Evolutionary conservation across 2,329 filamentous ascomycete species (phyloP).

Genomic region (Meredithiella fracta): DNA sequence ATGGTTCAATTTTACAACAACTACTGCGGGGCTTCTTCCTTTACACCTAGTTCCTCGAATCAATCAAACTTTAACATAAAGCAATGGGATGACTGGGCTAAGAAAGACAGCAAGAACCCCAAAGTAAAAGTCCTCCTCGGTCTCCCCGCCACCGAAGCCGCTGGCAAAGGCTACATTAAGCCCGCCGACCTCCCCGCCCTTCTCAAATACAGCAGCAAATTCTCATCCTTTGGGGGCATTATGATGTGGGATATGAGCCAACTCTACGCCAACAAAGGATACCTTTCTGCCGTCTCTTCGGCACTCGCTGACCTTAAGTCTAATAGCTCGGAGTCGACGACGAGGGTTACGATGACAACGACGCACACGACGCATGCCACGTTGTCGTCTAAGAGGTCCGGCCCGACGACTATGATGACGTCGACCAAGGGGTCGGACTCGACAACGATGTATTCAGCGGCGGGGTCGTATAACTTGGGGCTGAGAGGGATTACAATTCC

Average conservation of each 20-base stretch:
- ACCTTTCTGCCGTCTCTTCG: constrained; percentile 29
- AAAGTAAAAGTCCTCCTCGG: constrained; percentile 31
- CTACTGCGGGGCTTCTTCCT: constrained; percentile 36
- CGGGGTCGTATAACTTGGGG: not conserved
- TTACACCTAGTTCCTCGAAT: constrained; percentile 19
- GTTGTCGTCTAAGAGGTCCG: not conserved
- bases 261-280: constrained; percentile 36
- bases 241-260: constrained; percentile 31
- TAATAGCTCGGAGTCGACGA: not conserved
- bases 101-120: constrained; percentile 36
- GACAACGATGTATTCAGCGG: not conserved
- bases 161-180: constrained; percentile 27
- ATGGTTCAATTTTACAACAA: constrained; percentile 38
- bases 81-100: constrained; percentile 45
- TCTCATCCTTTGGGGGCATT: constrained; percentile 27
- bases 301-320: constrained; percentile 18
- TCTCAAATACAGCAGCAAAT: constrained; percentile 24
- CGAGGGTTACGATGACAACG: not conserved
- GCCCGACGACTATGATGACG: not conserved
- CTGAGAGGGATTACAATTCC: not conserved
- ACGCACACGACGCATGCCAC: not conserved
- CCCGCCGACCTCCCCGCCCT: constrained; percentile 22
- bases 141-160: constrained; percentile 22
- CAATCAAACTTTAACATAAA: constrained; percentile 28
- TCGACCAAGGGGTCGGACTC: not conserved